Percentiles rank a stretch among this genome's conserved stretches.
These are phyloP conservation scores for Ustilago nuda DNA, from an alignment of 1,284 basidiomycete species.

Conservation along the genomic window DNA sequence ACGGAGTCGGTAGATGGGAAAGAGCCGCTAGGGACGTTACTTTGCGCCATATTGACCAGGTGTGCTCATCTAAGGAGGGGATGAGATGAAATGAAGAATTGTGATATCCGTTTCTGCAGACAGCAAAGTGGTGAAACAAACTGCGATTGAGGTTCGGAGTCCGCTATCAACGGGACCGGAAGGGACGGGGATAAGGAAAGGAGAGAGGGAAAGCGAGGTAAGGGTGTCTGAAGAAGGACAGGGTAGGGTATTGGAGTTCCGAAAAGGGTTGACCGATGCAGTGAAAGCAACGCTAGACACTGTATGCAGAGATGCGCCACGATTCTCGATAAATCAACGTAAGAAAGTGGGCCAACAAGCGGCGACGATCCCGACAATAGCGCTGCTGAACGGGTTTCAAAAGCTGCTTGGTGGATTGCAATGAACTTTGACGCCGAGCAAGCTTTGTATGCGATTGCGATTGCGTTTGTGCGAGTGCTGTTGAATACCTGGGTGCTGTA, in stretches of 20 bases:
- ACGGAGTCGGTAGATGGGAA: slow-evolving; percentile 14
- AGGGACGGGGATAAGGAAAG: not conserved
- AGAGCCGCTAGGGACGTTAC: not conserved
- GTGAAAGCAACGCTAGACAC: not conserved
- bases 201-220: not conserved
- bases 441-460: too few relatives aligned
- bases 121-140: not conserved
- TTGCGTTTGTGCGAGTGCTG: not conserved
- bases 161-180: not conserved
- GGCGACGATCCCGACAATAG: not conserved
- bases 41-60: slow-evolving; percentile 8
- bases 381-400: not conserved
- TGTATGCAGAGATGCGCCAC: not conserved
- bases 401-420: not conserved
- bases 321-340: not conserved
- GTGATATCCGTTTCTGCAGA: not conserved
- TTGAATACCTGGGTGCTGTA: not conserved
- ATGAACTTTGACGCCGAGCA: too few relatives aligned
- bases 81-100: not conserved
- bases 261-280: slow-evolving; percentile 5
- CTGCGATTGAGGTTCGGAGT: not conserved
- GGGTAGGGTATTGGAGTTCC: slow-evolving; percentile 7
- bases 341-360: not conserved
- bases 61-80: not conserved
- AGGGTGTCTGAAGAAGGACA: not conserved